phyloP scores from a whole-genome alignment of 2,329 filamentous ascomycete species.

The Biscogniauxia mediterranea region DNA sequence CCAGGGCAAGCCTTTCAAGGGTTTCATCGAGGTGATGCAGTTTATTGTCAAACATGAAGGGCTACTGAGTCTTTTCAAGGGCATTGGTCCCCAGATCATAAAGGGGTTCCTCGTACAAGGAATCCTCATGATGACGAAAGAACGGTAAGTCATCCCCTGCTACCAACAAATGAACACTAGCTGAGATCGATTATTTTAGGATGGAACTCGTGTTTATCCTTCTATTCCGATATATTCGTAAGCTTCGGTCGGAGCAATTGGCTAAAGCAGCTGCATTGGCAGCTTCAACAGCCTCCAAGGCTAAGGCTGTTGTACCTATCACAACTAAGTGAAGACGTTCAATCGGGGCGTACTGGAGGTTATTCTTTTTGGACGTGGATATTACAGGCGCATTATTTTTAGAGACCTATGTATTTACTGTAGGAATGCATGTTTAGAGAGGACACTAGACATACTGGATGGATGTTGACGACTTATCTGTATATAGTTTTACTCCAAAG shows the following conservation, averaged over 20 bases:
- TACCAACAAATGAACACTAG: constrained; percentile 1
- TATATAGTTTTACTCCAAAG: background rate
- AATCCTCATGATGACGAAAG: constrained; percentile 98
- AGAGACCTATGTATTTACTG: background rate
- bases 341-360: no score
- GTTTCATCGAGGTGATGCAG: constrained; percentile 89
- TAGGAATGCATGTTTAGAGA: background rate
- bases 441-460: background rate
- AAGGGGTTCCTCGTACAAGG: constrained; percentile 95
- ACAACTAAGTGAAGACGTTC: constrained; percentile 37
- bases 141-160: constrained; percentile 59
- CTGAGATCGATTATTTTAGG: constrained; percentile 40
- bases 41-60: constrained; percentile 93
- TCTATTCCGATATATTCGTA: constrained; percentile 77
- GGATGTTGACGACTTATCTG: background rate
- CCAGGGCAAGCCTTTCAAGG: constrained; percentile 88
- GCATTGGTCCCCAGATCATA: constrained; percentile 87
- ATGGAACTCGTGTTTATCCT: constrained; percentile 88
- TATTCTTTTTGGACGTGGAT: background rate
- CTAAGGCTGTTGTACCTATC: constrained; percentile 41
- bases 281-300: constrained; percentile 48
- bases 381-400: background rate
- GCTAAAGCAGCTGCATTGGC: constrained; percentile 64
- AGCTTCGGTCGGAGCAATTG: constrained; percentile 67
- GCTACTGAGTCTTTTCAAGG: constrained; percentile 83